Evolutionary conservation across 1,139 yeast species (phyloP), one percentile per base, ranked within the genome.

Genomic region (Hyphopichia khmerensis): DNA sequence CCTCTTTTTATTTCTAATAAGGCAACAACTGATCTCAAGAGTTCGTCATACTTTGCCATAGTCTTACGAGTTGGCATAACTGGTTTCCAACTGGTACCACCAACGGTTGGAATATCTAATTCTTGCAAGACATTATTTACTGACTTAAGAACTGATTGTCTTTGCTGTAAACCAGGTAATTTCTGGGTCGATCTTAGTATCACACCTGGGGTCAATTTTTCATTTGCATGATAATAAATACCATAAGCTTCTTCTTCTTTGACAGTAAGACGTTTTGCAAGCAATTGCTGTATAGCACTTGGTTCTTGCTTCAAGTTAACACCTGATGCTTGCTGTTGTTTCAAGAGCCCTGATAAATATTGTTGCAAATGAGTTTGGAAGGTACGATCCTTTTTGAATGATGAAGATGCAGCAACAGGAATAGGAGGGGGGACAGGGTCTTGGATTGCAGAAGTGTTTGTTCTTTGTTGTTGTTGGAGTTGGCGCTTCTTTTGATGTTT

Each of bases 161-260:
- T 66, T 48, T 73, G 79, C 46, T 73, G 77, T 40, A 72, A 61
- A 2, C 77, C 78, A 3, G 74, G 73, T 15, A 73, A 59, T 45
- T 65, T 64, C 48, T 72, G 78, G 9, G 87, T 71, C 0, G 97
- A 87, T 48, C 99, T 77, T 45, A 93, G 68, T 38, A 75, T 80
- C 1, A 89, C 97, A 16, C 96, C 96, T 0, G 90, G 80, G 2
- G 81, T 79, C 14, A 88, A 67, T 51, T 85, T 83, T 44, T 91
- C 97, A 31, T 65, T 69, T 14, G 81, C 79, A 62, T 89, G 96
- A 52, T 86, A 86, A 42, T 83, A 74, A 35, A 95, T 77, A 13
- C 99, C 99, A 55, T 85, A 87, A 0, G 91, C 85, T 43, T 84
- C 87, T 61, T 89, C 93, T 55, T 90, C 96, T 54, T 87, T 85